Evolutionary conservation across 108 stramenopile genomes (phyloP), one percentile per base, ranked within the genome.

Genomic region (Skeletonema grethae): DNA sequence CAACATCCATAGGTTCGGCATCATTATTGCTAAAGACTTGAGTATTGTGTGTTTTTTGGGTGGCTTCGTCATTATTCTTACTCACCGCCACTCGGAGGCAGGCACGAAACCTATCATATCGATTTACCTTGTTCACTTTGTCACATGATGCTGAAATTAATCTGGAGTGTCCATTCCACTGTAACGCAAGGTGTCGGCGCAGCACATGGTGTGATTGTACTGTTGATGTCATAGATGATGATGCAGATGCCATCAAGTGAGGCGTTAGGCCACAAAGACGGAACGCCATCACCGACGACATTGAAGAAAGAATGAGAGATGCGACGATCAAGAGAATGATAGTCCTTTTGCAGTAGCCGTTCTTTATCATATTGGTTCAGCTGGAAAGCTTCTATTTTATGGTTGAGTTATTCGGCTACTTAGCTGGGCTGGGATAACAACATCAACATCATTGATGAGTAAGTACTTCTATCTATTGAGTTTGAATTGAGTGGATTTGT

Each of bases 41-140:
- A 53, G 20, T 53, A 22, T 53, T 53, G 15, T 20, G 20, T 53
- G 7, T 53, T 53, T 22, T 24, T 53, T 15, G 20, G 22, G 46
- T 18, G 46, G n/a, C 46, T 48, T n/a, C 43, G 43, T 10, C 4
- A 13, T 20, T 18, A 48, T 48, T 48, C 16, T 48, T 6, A 18
- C 16, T 57, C 24, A 48, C 32, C 46, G 45, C 18, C 11, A 35
- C 7, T 25, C 16, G 24, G 13, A 77, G 48, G 28, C 55, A 24
- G 20, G 20, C 34, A 28, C 67, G 67, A 58, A 69, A 69, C 13
- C 67, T 57, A 18, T 69, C 57, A 38, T 39, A 69, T 69, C 67
- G 32, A 13, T 69, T 69, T 13, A 16, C 20, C n/a, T 57, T 69
- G 67, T 24, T 32, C 31, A 35, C 24, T 24, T 67, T 67, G n/a